A percentile compares a stretch with the other conserved stretches of the same genome.
Evolutionary conservation across 139 green algal species (phyloP).

Genomic region (Chlorella ohadii): DNA sequence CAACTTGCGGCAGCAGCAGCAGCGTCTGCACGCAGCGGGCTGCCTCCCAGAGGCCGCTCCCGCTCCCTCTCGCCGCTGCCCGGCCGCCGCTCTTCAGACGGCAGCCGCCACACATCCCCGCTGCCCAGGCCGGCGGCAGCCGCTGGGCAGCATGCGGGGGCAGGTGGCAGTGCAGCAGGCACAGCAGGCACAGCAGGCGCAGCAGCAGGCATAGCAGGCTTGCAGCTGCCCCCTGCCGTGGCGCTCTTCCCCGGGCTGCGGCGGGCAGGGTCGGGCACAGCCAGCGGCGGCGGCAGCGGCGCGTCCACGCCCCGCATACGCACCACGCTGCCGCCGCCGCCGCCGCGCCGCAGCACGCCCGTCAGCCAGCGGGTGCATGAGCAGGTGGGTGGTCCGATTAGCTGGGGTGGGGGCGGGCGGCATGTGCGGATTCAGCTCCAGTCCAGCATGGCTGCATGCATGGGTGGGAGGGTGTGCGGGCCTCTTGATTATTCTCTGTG

Average conservation of each 20-base stretch:
- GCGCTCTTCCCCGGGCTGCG: background rate
- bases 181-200: background rate
- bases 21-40: background rate
- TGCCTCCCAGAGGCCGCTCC: background rate
- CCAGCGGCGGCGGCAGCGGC: background rate
- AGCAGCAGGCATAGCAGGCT: background rate
- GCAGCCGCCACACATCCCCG: background rate
- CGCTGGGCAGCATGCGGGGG: background rate
- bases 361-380: constrained; percentile 36
- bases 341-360: constrained; percentile 18
- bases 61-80: constrained; percentile 24
- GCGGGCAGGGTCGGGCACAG: background rate
- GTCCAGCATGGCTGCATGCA: no score
- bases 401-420: no score
- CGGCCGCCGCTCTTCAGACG: background rate
- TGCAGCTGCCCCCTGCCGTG: background rate
- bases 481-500: no score
- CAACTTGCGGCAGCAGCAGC: constrained; percentile 8
- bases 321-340: constrained; percentile 1
- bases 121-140: background rate
- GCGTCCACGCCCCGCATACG: background rate
- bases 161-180: background rate
- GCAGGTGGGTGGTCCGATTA: no score
- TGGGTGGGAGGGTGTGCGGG: no score
- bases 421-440: no score